Base-by-base conservation (phyloP, 1,139 yeast species). In the Pichia sp. region DNA sequence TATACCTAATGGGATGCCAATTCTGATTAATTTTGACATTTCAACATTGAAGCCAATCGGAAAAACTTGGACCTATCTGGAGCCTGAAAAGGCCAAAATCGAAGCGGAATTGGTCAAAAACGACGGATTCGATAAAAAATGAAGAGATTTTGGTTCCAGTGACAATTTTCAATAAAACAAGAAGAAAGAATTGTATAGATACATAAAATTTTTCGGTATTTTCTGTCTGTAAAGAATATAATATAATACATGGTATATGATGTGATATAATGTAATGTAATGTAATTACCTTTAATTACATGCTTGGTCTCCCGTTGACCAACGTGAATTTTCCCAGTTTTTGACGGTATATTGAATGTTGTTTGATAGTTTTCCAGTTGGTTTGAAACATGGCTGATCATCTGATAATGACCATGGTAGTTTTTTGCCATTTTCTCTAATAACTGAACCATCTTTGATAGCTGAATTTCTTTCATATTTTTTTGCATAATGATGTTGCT, bases 1-100 rank as follows among this genome's bases (percentile, higher is more conserved):
- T 58, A 81, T 83, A 9, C 92, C 95, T 3, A 84, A 85, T 40
- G 92, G 88, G 0, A 78, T 84, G 9, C 94, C 94, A 4, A 65
- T 84, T 47, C 76, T 79, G 58, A 52, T 61, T 34, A 49, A 54
- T 8, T 43, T 62, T 38, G 66, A 74, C 51, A 71, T 71, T 38
- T 27, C 36, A 29, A 42, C 49, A 16, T 16, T 16, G 23, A 16
- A 16, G 23, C 23, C 23, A 16, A 16, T 16, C 23, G 41, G 39
- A 5, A 65, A 65, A 33, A 70, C 72, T 40, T 75, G 74, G 56
- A 72, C 69, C 50, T 84, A 83, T 56, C 64, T 84, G 49, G 92
- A 84, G 57, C 80, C 84, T n/a, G 84, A 80, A 53, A 70, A 70
- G 49, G 92, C 92, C 0, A 68, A 69, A 48, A 63, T 69, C 51